These are phyloP conservation scores for Mortierella alpina DNA, from an alignment of 192 early-diverging fungal genomes.

Conservation along the genomic window DNA sequence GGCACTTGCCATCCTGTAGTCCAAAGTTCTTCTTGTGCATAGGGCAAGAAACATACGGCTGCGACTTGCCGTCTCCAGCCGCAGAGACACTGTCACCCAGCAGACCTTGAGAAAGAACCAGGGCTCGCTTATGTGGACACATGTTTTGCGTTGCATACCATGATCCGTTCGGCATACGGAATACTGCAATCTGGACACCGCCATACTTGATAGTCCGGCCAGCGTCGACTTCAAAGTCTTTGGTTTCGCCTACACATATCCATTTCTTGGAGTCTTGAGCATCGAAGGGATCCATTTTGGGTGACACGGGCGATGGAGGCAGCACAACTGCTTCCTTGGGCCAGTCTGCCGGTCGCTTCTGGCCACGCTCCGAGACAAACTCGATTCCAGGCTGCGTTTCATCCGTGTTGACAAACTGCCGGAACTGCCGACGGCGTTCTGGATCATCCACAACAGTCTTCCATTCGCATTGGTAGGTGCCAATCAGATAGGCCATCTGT, in stretches of 20 bases:
- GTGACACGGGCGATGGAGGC: constrained; percentile 13
- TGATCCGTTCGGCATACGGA: constrained; percentile 55
- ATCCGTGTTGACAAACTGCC: constrained; percentile 72
- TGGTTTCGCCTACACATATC: constrained; percentile 44
- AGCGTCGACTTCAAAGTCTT: constrained; percentile 58
- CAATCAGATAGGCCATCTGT: constrained; percentile 72
- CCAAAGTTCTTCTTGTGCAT: constrained; percentile 76
- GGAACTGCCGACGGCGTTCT: constrained; percentile 61
- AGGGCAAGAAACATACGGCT: constrained; percentile 73
- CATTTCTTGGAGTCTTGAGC: constrained; percentile 33
- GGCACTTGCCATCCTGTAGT: constrained; percentile 63
- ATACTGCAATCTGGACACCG: constrained; percentile 74
- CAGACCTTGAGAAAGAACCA: constrained; percentile 71
- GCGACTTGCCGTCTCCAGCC: constrained; percentile 20
- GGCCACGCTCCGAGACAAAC: constrained; percentile 70
- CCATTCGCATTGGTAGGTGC: constrained; percentile 76
- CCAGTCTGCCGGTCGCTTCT: constrained; percentile 73
- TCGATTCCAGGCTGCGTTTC: constrained; percentile 64
- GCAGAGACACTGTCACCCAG: constrained; percentile 58
- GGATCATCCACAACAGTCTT: constrained; percentile 69
- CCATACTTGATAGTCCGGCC: constrained; percentile 68
- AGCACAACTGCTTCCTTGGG: constrained; percentile 49
- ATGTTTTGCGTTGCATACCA: constrained; percentile 83
- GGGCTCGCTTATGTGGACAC: constrained; percentile 80
- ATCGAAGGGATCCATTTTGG: constrained; percentile 27